phyloP scores from a whole-genome alignment of 1,284 basidiomycete genomes.

The Exsudoporus floridanus region DNA sequence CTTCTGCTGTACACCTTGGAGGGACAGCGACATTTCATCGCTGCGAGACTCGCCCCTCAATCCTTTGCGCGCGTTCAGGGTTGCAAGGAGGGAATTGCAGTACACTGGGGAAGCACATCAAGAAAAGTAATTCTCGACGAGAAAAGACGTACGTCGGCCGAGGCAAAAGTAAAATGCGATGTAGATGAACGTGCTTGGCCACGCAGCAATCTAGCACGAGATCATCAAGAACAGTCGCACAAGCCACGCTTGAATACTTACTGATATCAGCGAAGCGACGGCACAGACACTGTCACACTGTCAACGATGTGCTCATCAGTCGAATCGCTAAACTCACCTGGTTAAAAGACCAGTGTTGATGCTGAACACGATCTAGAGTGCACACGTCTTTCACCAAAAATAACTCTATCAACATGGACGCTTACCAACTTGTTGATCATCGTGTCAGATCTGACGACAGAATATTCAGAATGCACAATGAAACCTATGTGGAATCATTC shows the following conservation, averaged over 20 bases:
- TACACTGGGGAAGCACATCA: conserved; percentile 40
- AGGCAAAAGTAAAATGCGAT: conserved; percentile 54
- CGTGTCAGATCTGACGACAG: conserved; percentile 42
- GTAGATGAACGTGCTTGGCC: conserved; percentile 48
- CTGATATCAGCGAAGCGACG: conserved; percentile 46
- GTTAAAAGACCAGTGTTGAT: conserved; percentile 51
- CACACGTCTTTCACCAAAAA: background rate
- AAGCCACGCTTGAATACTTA: conserved; percentile 18
- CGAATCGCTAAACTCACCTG: conserved; percentile 14
- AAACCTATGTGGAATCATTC: background rate
- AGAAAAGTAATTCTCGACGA: background rate
- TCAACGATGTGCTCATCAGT: background rate
- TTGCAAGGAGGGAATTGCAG: conserved; percentile 51
- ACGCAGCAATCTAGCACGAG: conserved; percentile 36
- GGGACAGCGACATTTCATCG: conserved; percentile 36
- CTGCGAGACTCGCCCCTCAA: conserved; percentile 33
- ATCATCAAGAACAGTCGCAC: background rate
- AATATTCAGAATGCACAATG: background rate
- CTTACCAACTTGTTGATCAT: conserved; percentile 49
- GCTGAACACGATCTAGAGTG: conserved; percentile 44
- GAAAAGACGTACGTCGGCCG: conserved; percentile 41
- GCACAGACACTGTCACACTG: conserved; percentile 36
- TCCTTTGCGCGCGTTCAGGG: conserved; percentile 47
- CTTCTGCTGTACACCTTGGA: conserved; percentile 32
- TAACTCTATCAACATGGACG: background rate